Evolutionary conservation across 2,329 filamentous ascomycete species (phyloP), one percentile per base, ranked within the genome.

Genomic region (Arachnomyces sp.): DNA sequence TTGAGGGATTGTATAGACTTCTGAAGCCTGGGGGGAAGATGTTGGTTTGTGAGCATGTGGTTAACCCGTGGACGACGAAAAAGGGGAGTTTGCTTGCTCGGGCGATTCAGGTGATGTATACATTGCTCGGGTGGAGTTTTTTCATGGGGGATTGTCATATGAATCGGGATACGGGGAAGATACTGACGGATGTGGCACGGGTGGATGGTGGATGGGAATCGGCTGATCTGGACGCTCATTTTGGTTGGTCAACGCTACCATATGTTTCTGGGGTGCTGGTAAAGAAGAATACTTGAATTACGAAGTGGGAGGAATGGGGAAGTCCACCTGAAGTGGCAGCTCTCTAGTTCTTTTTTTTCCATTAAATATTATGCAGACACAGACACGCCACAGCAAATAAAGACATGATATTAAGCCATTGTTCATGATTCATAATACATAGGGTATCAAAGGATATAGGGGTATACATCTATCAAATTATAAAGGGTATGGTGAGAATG

Each of bases 21-120:
- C 52, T 78, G 30, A 72, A 69, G 44, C 74, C 74, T 0, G 74
- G 75, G 2, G 75, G 75, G 0, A 58, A 72, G 40, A 54, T 78
- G 58, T 56, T 78, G 13, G 59, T 78, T 17, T 71, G 66, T 38
- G 75, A 78, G 54, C 75, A 79, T 59, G 68, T 76, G 9, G 65
- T 60, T 16, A 76, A 74, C 49, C 66, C 69, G 1, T 75, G 70
- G 68, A 52, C 56, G 37, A 63, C 56, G n/a, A 58, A 59, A 32
- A 65, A 62, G 48, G 73, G 71, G 4, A 69, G 63, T 28, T 9
- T 69, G 8, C 5, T 67, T 9, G 71, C 64, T n/a, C 54, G 69
- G 14, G 8, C 63, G 12, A 50, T 68, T 50, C 75, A 78, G 56
- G 46, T 59, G 8, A 44, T 71, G 9, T 75, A 67, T 53, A 60